Evolutionary conservation across 495 filamentous ascomycete genomes (phyloP), one percentile per base, ranked within the genome.

Genomic region (Penicillium pancosmium): DNA sequence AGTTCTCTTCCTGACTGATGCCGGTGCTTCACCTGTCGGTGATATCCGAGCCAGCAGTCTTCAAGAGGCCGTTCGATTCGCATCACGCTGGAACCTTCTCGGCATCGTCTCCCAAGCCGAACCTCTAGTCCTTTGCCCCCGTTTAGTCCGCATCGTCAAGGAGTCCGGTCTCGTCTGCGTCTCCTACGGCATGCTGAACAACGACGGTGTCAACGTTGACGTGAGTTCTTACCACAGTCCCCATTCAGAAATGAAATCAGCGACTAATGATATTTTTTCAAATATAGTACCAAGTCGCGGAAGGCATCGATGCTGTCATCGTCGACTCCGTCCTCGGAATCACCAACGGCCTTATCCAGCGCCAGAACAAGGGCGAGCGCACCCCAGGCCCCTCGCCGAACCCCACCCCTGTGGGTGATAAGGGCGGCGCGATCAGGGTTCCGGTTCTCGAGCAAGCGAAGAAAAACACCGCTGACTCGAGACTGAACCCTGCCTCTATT

Each of bases 301-400:
- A 97, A 72, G 94, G 94, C 47, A 95, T 98, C 52, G 93, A 98
- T 73, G 93, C 93, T 7, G 92, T 98, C 23, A 98, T 98, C 68
- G 94, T 97, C 40, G 93, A 98, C 68, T 91, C 84, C 43, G 93
- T 98, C 10, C 79, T 97, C 13, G 87, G 88, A 19, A 93, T 97
- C 54, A 81, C 88, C 18, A 87, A 90, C 64, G 88, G 87, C 1
- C 78, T 90, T 50, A 90, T 85, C 10, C 70, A 79, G 61, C 68
- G 70, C 36, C 67, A 74, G 36, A 67, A 58, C 53, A 73, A 67
- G 55, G 51, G 60, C 19, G 69, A 70, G 19, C 73, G 46, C 55
- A 70, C 52, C 38, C 72, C 60, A 18, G 71, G 47, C 62, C 73
- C 48, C 36, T 74, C 60, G 48, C 70, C 41, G 13, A 68, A 52